Evolutionary conservation across 352 stramenopile genomes (phyloP), one percentile per base, ranked within the genome.

Genomic region (Nothophytophthora sp.): DNA sequence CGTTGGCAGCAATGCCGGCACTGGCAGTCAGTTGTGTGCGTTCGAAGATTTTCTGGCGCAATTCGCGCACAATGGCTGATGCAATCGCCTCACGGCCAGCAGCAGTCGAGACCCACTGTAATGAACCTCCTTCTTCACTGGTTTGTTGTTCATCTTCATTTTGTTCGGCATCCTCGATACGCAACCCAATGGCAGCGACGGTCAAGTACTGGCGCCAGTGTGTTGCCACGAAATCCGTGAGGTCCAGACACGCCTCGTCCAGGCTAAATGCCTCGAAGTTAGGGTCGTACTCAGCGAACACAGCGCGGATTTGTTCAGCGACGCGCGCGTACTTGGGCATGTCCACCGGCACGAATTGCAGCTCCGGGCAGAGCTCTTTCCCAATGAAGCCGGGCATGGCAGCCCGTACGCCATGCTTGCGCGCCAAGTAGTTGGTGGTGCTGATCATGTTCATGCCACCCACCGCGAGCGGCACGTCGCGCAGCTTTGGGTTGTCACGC

Each of bases 371-470:
- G 13, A 99, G 73, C 55, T 97, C 92, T 52, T 96, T 93, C 27
- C 86, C 96, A 35, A 99, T 98, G 57, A 98, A 99, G 10, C 96
- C 95, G 0, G 96, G 95, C 96, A 99, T 99, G 7, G 96, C 96
- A 24, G 87, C 88, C 10, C 96, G 81, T 12, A 99, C 96, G 25
- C 96, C 96, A 63, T 94, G 98, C 57, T 95, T 82, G 27, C 96
- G 76, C 12, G 96, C 96, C 4, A 81, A 73, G 69, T 99, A 99
- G 67, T 99, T 99, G 49, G 90, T 91, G 5, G 96, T 99, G 13
- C 72, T 88, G 58, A 99, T 98, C 95, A 99, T 98, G 36, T 68
- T 76, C 24, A 89, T 75, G 2, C 87, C 86, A 8, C 96, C 96
- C 6, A 99, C 95, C 6, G 90, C 95, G 5, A 97, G 85, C 5